These are phyloP conservation scores for Monosporascus sp. DNA, from an alignment of 2,329 filamentous ascomycete species.

Conservation along the genomic window DNA sequence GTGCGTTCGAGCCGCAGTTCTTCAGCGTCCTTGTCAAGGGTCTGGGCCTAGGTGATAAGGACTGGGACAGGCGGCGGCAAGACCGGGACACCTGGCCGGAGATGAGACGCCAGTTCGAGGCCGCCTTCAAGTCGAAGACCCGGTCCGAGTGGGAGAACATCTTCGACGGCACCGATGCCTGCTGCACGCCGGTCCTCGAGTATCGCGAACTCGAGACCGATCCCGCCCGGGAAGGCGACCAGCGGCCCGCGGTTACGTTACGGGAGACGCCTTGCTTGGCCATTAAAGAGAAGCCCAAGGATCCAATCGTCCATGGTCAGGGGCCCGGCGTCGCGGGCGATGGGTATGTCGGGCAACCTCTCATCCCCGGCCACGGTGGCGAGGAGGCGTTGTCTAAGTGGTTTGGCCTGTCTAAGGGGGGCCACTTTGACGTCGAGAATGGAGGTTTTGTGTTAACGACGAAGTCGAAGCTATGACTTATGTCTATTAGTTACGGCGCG, in stretches of 20 bases:
- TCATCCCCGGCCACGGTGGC: slow-evolving; percentile 67
- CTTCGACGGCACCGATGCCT: slow-evolving; percentile 89
- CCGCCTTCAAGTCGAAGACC: slow-evolving; percentile 63
- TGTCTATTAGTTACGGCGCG: no score
- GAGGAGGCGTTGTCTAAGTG: slow-evolving; percentile 64
- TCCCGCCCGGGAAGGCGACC: slow-evolving; percentile 55
- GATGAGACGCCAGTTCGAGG: slow-evolving; percentile 56
- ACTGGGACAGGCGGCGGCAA: slow-evolving; percentile 48
- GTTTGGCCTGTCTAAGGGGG: slow-evolving; percentile 71
- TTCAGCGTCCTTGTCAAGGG: slow-evolving; percentile 64
- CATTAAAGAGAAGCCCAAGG: slow-evolving; percentile 42
- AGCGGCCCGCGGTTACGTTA: slow-evolving; percentile 66
- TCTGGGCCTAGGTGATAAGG: slow-evolving; percentile 51
- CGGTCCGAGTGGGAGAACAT: slow-evolving; percentile 76
- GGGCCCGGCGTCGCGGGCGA: slow-evolving; percentile 59
- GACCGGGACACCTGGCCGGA: slow-evolving; percentile 64
- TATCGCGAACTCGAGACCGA: slow-evolving; percentile 42
- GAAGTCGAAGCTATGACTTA: no score
- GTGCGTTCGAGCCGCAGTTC: slow-evolving; percentile 84
- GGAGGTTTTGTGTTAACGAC: slow-evolving; percentile 51
- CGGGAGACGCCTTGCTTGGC: slow-evolving; percentile 63
- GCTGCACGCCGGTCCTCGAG: slow-evolving; percentile 80
- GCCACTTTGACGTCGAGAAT: slow-evolving; percentile 61
- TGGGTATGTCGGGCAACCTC: slow-evolving; percentile 57
- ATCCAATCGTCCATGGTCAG: slow-evolving; percentile 49